Evolutionary conservation across 2,329 filamentous ascomycete genomes (phyloP).

Genomic region (Epichloe bromicola): DNA sequence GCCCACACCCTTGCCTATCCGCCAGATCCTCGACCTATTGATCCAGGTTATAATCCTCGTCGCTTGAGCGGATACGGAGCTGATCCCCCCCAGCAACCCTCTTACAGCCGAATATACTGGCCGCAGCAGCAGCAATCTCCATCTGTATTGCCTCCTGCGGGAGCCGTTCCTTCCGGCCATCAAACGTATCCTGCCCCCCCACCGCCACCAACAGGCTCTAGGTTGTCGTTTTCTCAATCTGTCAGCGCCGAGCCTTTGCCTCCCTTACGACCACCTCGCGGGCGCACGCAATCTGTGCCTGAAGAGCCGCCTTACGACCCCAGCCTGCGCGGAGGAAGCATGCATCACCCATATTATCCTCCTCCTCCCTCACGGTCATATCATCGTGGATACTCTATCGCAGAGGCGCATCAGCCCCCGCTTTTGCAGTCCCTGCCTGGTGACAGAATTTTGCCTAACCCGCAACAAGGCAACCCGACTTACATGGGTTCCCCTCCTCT

Average conservation of each 20-base stretch:
- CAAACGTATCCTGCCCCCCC: slow-evolving; percentile 16
- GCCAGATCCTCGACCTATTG: slow-evolving; percentile 19
- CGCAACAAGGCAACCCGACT: slow-evolving; percentile 15
- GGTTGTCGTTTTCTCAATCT: slow-evolving; percentile 24
- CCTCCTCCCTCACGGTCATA: slow-evolving; percentile 17
- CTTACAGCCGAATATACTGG: slow-evolving; percentile 23
- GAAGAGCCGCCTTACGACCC: slow-evolving; percentile 21
- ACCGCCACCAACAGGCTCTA: slow-evolving; percentile 12
- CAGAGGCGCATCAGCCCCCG: slow-evolving; percentile 17
- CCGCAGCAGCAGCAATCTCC: slow-evolving; percentile 13
- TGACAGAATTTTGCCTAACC: slow-evolving; percentile 23
- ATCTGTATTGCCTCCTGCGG: not conserved
- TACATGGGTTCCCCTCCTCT: slow-evolving; percentile 24
- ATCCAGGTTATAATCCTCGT: slow-evolving; percentile 18
- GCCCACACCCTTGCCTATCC: slow-evolving; percentile 14
- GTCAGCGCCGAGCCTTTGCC: slow-evolving; percentile 24
- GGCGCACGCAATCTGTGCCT: slow-evolving; percentile 20
- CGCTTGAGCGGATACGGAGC: slow-evolving; percentile 19
- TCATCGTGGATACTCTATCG: slow-evolving; percentile 16
- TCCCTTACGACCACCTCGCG: slow-evolving; percentile 24
- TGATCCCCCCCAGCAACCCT: slow-evolving; percentile 11
- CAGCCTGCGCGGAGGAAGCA: slow-evolving; percentile 16
- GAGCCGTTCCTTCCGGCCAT: slow-evolving; percentile 7
- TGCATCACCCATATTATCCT: slow-evolving; percentile 20
- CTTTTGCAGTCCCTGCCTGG: slow-evolving; percentile 17